Evolutionary conservation across 75 land plant species (phyloP).

Genomic region (Larix kaempferi): DNA sequence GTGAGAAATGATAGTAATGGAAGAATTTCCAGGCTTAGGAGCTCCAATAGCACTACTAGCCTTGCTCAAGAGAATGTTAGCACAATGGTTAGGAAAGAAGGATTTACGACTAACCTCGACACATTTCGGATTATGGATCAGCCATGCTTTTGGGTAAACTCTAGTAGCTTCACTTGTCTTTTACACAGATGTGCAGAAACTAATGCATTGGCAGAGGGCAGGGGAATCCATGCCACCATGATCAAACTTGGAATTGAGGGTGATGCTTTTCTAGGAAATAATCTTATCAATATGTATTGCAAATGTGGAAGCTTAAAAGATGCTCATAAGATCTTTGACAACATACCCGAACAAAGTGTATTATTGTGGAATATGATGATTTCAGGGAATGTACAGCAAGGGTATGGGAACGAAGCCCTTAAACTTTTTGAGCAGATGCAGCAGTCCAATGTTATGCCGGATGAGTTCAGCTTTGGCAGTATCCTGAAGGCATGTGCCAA

Average conservation of each 20-base stretch:
- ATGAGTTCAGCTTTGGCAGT: neutral
- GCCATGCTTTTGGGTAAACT: no score
- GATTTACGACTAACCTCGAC: no score
- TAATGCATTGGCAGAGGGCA: slow-evolving; percentile 25
- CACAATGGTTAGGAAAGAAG: no score
- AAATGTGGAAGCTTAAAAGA: slow-evolving; percentile 32
- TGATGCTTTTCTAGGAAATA: slow-evolving; percentile 25
- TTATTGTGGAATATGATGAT: neutral
- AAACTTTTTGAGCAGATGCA: neutral
- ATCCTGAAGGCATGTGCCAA: neutral
- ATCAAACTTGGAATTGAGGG: slow-evolving; percentile 19
- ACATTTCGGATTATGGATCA: no score
- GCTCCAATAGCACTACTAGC: no score
- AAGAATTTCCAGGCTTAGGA: no score
- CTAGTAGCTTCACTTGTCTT: no score
- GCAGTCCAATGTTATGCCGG: neutral
- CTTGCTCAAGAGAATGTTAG: no score
- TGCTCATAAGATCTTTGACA: slow-evolving; percentile 34
- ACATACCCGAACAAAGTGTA: slow-evolving; percentile 18
- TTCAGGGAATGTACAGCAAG: neutral
- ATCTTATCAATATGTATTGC: slow-evolving; percentile 57
- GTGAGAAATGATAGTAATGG: no score
- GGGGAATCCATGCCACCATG: slow-evolving; percentile 35
- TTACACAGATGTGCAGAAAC: no score
- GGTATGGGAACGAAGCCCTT: neutral